Base-by-base conservation (phyloP, 2,329 filamentous ascomycete species). In the Epichloe sylvatica region DNA sequence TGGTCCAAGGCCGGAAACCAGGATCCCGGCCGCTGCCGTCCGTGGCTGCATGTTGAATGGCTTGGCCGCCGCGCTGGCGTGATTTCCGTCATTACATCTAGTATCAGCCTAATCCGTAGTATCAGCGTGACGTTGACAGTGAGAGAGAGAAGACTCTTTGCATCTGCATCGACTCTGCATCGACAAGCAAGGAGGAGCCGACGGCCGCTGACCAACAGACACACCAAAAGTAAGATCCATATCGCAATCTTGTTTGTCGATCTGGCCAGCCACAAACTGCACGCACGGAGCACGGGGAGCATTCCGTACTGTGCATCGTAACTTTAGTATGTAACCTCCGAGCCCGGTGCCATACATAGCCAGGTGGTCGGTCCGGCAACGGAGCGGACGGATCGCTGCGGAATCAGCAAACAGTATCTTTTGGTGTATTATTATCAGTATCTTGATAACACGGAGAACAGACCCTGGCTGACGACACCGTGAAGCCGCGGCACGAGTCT, bases 1-100 rank as follows among this genome's bases (percentile, higher is more conserved):
- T 30, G 30, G 8, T 36, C 5, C 47, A 35, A 45, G 45, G 49
- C 49, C 45, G 49, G 45, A 41, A 51, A 33, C 49, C 45, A 47
- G 49, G 45, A 47, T 51, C 34, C 17, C 45, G 49, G 49, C 49
- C 49, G 47, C 23, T 19, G 17, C 17, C 17, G 17, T n/a, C 33
- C 12, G 12, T 15, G n/a, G 2, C 36, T 44, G 40, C 17, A 23
- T 19, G 41, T 19, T 33, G 21, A 37, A 8, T 40, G 15, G 23
- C 40, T 15, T 43, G 39, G 39, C n/a, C 39, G 11, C 39, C 19
- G 34, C 15, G 30, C 45, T 46, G 45, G 34, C 45, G 45, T 46
- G 45, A 46, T 38, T 38, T 35, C 30, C 37, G 43, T 19, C 17
- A 19, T 19, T 21, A 23, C 30, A 35, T 19, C 17, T 19, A 19